phyloP scores from a whole-genome alignment of 176 grass and related monocot genomes.

The Pontederia paniculata region DNA sequence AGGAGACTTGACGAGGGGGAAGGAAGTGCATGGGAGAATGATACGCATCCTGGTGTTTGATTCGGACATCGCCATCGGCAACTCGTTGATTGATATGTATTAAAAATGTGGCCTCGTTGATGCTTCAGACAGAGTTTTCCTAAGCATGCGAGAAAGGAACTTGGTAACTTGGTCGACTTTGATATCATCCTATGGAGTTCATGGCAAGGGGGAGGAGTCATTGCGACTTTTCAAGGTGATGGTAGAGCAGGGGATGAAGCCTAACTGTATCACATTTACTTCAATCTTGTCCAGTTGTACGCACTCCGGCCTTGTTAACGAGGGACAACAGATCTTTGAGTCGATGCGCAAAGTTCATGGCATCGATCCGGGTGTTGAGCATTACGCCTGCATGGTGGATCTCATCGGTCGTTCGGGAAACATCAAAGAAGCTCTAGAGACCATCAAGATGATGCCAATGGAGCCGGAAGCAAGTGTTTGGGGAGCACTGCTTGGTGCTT shows the following conservation, averaged over 20 bases:
- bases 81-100: slow-evolving; percentile 49
- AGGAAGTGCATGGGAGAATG: slow-evolving; percentile 43
- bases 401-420: slow-evolving; percentile 40
- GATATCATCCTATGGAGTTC: slow-evolving; percentile 41
- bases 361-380: slow-evolving; percentile 29
- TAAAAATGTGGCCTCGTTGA: slow-evolving; percentile 27
- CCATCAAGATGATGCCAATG: slow-evolving; percentile 42
- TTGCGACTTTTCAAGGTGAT: slow-evolving; percentile 31
- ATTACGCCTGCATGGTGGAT: slow-evolving; percentile 63
- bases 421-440: slow-evolving; percentile 34
- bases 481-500: slow-evolving; percentile 47
- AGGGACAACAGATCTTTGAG: slow-evolving; percentile 35
- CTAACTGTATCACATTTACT: slow-evolving; percentile 40
- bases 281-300: slow-evolving; percentile 45
- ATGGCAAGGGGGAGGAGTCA: slow-evolving; percentile 37
- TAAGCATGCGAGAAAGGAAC: slow-evolving; percentile 29
- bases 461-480: slow-evolving; percentile 31
- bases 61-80: slow-evolving; percentile 25
- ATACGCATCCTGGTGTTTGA: slow-evolving; percentile 23
- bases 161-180: slow-evolving; percentile 51
- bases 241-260: slow-evolving; percentile 27
- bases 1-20: slow-evolving; percentile 44
- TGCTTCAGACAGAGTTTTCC: slow-evolving; percentile 19
- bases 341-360: slow-evolving; percentile 25
- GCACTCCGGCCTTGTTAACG: slow-evolving; percentile 35